Conservation (phyloP, 176 grass and related monocot species). For the Rhynchospora breviuscula region DNA sequence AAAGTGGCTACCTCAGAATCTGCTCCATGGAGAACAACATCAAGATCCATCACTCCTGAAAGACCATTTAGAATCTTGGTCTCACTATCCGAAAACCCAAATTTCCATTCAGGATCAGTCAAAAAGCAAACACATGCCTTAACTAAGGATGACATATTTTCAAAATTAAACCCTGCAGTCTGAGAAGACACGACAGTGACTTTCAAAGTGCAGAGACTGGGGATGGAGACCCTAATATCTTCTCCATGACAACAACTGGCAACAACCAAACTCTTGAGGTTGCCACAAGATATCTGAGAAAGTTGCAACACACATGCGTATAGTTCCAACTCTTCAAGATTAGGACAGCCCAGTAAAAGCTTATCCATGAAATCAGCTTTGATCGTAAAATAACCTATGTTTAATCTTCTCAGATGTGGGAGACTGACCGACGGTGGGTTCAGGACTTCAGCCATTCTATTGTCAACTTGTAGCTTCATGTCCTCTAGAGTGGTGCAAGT, state of each 20-base stretch:
- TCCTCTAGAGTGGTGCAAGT: neutral
- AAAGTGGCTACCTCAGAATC: neutral
- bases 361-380: neutral
- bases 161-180: neutral
- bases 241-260: neutral
- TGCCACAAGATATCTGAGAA: neutral
- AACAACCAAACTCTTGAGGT: constrained; percentile 6
- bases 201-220: neutral
- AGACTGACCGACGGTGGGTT: neutral
- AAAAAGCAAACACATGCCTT: neutral
- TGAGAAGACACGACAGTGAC: neutral
- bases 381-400: neutral
- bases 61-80: neutral
- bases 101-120: neutral
- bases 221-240: neutral
- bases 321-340: constrained; percentile 7
- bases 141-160: neutral
- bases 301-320: neutral
- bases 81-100: neutral
- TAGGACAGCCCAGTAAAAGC: neutral
- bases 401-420: neutral
- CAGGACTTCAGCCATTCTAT: neutral
- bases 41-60: neutral
- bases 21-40: neutral
- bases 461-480: constrained; percentile 7